Conservation (phyloP, 192 early-diverging fungal genomes). For the Backusella tuberculispora region DNA sequence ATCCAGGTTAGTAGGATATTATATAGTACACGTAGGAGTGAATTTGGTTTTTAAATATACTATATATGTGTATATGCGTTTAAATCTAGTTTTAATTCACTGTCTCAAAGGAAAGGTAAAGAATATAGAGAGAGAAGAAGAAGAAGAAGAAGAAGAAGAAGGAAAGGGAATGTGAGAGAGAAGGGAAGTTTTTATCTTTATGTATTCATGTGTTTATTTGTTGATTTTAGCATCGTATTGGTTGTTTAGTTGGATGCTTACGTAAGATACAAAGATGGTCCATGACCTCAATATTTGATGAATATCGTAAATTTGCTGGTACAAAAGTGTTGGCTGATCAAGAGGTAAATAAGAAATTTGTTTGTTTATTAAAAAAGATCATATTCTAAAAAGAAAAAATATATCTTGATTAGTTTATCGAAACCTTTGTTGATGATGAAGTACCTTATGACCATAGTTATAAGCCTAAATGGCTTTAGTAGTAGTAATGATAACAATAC, state of each 20-base stretch:
- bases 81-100: slow-evolving; percentile 73
- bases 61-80: not conserved
- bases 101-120: slow-evolving; percentile 92
- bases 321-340: slow-evolving; percentile 91
- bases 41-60: not conserved
- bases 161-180: too few species aligned
- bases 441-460: slow-evolving; percentile 50
- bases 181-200: not conserved
- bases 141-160: not conserved
- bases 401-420: slow-evolving; percentile 48
- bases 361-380: not conserved
- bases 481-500: not conserved
- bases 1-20: slow-evolving; percentile 42
- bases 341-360: slow-evolving; percentile 64
- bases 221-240: slow-evolving; percentile 76
- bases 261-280: slow-evolving; percentile 96
- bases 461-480: slow-evolving; percentile 55
- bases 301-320: slow-evolving; percentile 93
- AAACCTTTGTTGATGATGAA: slow-evolving; percentile 51
- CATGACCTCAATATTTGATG: slow-evolving; percentile 96
- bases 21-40: not conserved
- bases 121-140: slow-evolving; percentile 3
- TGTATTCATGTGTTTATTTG: not conserved
- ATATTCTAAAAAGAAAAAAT: not conserved
- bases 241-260: slow-evolving; percentile 92